These are phyloP conservation scores for Colletotrichum trifolii DNA, from an alignment of 2,329 filamentous ascomycete genomes.

Conservation along the genomic window DNA sequence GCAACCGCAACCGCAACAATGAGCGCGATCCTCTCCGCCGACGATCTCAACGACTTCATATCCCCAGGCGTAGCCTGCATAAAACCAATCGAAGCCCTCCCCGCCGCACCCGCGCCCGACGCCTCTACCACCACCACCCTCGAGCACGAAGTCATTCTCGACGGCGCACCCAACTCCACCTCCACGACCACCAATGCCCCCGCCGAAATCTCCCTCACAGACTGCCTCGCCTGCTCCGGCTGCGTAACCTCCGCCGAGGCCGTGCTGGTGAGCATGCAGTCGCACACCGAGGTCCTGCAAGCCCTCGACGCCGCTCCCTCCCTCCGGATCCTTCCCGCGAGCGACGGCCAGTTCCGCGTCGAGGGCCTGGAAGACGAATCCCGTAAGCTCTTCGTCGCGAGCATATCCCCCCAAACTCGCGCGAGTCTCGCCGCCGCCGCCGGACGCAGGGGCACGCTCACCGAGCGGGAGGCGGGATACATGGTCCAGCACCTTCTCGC, in stretches of 20 bases:
- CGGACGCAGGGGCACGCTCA: conserved; percentile 68
- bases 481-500: conserved; percentile 86
- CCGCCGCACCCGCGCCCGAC: conserved; percentile 58
- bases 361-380: conserved; percentile 67
- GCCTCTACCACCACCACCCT: conserved; percentile 41
- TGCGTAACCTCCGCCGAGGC: conserved; percentile 98
- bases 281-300: conserved; percentile 88
- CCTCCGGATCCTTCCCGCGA: conserved; percentile 52
- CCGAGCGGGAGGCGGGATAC: conserved; percentile 77
- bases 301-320: conserved; percentile 77
- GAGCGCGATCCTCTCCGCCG: conserved; percentile 96
- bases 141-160: conserved; percentile 90
- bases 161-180: conserved; percentile 75
- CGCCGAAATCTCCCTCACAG: conserved; percentile 93
- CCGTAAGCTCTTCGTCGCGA: conserved; percentile 88
- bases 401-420: conserved; percentile 89
- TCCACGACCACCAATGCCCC: conserved; percentile 70
- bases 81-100: conserved; percentile 94
- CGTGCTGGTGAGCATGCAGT: conserved; percentile 94
- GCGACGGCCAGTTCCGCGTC: conserved; percentile 50
- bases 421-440: conserved; percentile 90
- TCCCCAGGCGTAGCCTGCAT: conserved; percentile 97
- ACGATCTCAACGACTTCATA: conserved; percentile 99
- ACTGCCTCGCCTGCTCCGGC: conserved; percentile 96
- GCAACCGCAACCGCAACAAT: conserved; percentile 61